Percentiles rank a stretch among this genome's conserved stretches.
Conservation (phyloP, 2,329 filamentous ascomycete species). For the Ophiocordyceps camponoti-floridani region DNA sequence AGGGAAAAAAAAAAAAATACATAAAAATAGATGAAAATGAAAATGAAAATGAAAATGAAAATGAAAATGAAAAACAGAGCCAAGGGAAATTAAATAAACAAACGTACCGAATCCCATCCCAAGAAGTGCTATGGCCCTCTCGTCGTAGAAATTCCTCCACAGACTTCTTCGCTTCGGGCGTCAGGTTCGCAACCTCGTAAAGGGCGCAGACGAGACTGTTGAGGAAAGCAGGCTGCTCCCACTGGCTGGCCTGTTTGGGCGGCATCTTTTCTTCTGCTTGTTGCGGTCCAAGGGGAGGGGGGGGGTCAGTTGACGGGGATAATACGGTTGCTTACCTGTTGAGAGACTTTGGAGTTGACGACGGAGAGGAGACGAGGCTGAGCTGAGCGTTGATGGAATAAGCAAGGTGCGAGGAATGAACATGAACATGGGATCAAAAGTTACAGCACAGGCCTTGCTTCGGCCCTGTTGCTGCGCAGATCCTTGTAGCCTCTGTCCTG, state of each 20-base stretch:
- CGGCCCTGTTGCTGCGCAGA: no score
- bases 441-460: no score
- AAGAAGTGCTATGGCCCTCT: conserved; percentile 18
- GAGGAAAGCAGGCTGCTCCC: conserved; percentile 16
- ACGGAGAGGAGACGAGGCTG: no score
- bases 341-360: no score
- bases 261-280: no score
- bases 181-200: conserved; percentile 13
- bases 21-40: neutral
- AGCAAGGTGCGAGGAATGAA: neutral
- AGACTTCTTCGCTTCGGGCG: conserved; percentile 9
- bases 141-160: conserved; percentile 15
- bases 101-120: conserved; percentile 26
- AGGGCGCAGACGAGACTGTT: conserved; percentile 14
- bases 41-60: neutral
- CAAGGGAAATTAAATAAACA: neutral
- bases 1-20: no score
- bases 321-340: no score
- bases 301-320: neutral
- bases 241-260: conserved; percentile 7
- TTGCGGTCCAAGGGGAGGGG: neutral
- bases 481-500: no score
- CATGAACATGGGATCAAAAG: no score
- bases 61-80: neutral
- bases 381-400: neutral